A percentile compares a stretch with the other conserved stretches of the same genome.
Evolutionary conservation across 352 stramenopile species (phyloP).

Genomic region (Elongisporangium anandrum): DNA sequence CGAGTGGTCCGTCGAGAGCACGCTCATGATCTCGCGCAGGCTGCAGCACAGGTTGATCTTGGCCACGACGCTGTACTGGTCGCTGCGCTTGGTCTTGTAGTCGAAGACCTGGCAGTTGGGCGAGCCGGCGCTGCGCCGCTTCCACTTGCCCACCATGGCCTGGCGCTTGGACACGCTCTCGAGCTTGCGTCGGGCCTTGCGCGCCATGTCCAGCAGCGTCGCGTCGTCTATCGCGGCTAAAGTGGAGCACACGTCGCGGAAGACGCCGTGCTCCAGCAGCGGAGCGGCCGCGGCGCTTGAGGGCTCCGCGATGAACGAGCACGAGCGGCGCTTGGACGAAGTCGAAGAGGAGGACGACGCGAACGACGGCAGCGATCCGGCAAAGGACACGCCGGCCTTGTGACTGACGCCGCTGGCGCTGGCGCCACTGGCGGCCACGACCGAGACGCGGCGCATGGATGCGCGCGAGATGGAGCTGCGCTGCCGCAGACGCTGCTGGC

Average conservation of each 20-base stretch:
- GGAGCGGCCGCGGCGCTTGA: not conserved
- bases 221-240: slow-evolving; percentile 27
- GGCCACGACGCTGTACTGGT: slow-evolving; percentile 59
- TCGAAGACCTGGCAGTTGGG: slow-evolving; percentile 51
- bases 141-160: slow-evolving; percentile 45
- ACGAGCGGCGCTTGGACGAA: not conserved
- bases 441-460: not conserved
- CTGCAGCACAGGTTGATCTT: slow-evolving; percentile 54
- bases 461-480: not conserved
- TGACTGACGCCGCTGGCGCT: not conserved
- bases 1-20: slow-evolving; percentile 40
- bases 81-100: slow-evolving; percentile 26
- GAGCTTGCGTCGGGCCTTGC: slow-evolving; percentile 35
- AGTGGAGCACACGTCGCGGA: slow-evolving; percentile 16
- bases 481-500: not conserved
- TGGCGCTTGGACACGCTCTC: slow-evolving; percentile 38
- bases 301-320: not conserved
- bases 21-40: slow-evolving; percentile 54
- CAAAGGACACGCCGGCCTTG: not conserved
- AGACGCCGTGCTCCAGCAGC: not conserved
- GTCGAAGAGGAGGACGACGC: not conserved
- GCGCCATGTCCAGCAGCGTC: slow-evolving; percentile 21
- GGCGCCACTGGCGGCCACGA: not conserved
- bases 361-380: not conserved
- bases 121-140: slow-evolving; percentile 21